Base-by-base conservation (phyloP, 805 yeast genomes). In the Saturnispora saitoi region DNA sequence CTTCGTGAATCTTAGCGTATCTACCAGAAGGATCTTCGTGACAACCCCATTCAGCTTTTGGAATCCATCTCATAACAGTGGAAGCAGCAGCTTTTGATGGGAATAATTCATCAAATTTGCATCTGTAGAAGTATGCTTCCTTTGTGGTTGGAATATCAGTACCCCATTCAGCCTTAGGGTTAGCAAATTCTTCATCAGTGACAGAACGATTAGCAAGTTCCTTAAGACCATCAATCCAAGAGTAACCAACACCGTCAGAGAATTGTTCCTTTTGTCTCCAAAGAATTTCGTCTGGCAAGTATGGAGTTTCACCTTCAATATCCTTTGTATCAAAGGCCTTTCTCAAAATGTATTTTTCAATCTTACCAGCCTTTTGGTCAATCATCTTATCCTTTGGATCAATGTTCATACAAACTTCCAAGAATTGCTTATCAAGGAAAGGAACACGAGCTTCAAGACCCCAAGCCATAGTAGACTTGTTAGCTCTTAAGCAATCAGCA, bases 211-310 rank as follows among this genome's bases (percentile, higher is more conserved):
- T 95, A 53, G 99, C 98, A 45, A 93, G 78, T 57, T 93, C 99
- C 77, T 93, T 93, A 66, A 93, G 79, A 49, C 95, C 89, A 68
- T 93, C 99, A 63, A 93, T 93, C 99, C 99, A 93, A 12, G 96
- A 88, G 78, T 93, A 93, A 56, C 99, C 99, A 51, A 93, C 99
- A 71, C 99, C 99, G 64, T 93, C 99, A 48, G 96, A 86, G 73
- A 93, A 93, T 73, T 93, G 99, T 74, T 93, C 99, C 81, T 93
- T 93, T 76, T 93, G 99, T 80, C 99, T 87, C 97, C 97, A 93
- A 64, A 93, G 75, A 64, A 93, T 91, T 72, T 93, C 98, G 50
- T 85, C 80, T 54, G 99, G 99, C 66, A 93, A 78, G 76, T 93
- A 93, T 60, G 96, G 95, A 63, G 78, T 75, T 50, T 68, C 79